These are phyloP conservation scores for Brasilioporus rufonigricans DNA, from an alignment of 768 basidiomycete genomes.

Conservation along the genomic window DNA sequence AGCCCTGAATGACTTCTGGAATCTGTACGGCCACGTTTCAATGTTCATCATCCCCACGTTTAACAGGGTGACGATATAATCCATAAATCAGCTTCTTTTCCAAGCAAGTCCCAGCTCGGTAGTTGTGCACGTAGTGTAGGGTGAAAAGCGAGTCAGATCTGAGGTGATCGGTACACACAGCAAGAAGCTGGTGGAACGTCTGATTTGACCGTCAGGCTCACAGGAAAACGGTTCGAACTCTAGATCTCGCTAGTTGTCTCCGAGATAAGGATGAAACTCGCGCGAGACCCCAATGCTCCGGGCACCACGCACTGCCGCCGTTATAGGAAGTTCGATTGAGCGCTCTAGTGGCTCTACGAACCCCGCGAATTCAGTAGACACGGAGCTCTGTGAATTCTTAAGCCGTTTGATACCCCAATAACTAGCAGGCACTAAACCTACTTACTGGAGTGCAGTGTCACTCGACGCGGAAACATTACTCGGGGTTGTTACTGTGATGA, in stretches of 20 bases:
- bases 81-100: no score
- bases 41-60: no score
- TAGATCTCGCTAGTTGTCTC: not conserved
- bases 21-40: no score
- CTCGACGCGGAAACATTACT: not conserved
- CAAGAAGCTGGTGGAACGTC: not conserved
- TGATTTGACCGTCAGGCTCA: not conserved
- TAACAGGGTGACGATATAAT: no score
- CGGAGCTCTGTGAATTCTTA: no score
- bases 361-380: no score
- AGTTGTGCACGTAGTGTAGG: not conserved
- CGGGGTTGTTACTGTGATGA: not conserved
- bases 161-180: not conserved
- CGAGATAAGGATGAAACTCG: not conserved
- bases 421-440: not conserved
- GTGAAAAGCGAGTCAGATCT: no score
- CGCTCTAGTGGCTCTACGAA: not conserved
- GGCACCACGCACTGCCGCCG: not conserved
- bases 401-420: no score
- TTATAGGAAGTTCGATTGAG: not conserved
- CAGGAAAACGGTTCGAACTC: not conserved
- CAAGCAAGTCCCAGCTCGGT: no score
- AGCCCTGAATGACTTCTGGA: no score
- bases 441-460: not conserved
- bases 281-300: not conserved